A percentile compares a stretch with the other conserved stretches of the same genome.
phyloP scores from a whole-genome alignment of 108 stramenopile genomes.

The Licmophora abbreviata region DNA sequence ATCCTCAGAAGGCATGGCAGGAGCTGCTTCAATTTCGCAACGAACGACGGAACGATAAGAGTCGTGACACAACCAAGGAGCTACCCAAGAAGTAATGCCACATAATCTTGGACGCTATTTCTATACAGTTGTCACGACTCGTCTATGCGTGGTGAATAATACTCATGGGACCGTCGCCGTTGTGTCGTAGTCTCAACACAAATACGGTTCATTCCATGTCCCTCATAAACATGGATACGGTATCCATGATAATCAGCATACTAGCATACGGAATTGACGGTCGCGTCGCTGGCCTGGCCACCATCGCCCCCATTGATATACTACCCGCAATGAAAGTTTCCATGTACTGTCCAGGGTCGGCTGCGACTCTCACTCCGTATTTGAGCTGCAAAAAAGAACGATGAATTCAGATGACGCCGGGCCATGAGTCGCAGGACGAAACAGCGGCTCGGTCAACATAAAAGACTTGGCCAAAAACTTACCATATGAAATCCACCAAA shows the following conservation, averaged over 20 bases:
- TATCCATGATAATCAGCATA: constrained; percentile 81
- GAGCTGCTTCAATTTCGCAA: no score
- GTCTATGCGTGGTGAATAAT: background rate
- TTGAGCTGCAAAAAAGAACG: constrained; percentile 13
- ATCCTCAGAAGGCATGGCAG: no score
- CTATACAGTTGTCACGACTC: background rate
- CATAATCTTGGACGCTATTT: background rate
- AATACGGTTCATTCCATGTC: constrained; percentile 16
- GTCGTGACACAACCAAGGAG: background rate
- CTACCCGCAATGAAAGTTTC: constrained; percentile 56
- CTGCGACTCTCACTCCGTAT: constrained; percentile 50
- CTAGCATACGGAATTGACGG: constrained; percentile 70
- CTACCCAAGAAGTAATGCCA: background rate
- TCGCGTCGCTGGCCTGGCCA: constrained; percentile 51
- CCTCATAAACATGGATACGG: constrained; percentile 57
- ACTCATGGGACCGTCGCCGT: background rate
- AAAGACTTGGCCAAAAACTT: background rate
- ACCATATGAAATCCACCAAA: constrained; percentile 58
- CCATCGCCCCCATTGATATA: constrained; percentile 46
- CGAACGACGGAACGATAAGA: background rate
- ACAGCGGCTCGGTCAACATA: background rate
- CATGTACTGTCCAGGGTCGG: constrained; percentile 57
- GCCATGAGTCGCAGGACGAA: no score
- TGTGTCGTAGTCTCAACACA: background rate
- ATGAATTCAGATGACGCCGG: background rate